These are phyloP conservation scores for Paraphoma chrysanthemicola DNA, from an alignment of 2,329 filamentous ascomycete genomes.

Conservation along the genomic window DNA sequence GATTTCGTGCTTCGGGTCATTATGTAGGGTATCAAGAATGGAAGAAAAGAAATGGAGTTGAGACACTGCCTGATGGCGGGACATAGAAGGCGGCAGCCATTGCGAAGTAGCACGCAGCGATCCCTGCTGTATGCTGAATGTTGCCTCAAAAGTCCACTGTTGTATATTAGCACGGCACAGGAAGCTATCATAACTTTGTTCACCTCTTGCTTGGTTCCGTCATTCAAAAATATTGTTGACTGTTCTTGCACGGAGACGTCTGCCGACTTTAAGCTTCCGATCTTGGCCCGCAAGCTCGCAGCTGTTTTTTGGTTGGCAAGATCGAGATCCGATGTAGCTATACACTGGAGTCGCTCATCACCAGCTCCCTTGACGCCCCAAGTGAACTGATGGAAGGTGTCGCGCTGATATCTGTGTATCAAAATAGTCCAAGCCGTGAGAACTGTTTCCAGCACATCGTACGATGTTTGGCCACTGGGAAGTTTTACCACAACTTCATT, in stretches of 20 bases:
- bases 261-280: slow-evolving; percentile 19
- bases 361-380: slow-evolving; percentile 30
- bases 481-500: slow-evolving; percentile 26
- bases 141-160: slow-evolving; percentile 41
- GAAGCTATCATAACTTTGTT: background rate
- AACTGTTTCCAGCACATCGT: slow-evolving; percentile 27
- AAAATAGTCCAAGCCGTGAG: slow-evolving; percentile 42
- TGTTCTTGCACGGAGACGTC: slow-evolving; percentile 10
- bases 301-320: slow-evolving; percentile 19
- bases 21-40: slow-evolving; percentile 47
- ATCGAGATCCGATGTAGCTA: slow-evolving; percentile 26
- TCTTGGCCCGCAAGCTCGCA: slow-evolving; percentile 19
- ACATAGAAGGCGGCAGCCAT: slow-evolving; percentile 52
- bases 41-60: slow-evolving; percentile 53
- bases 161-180: slow-evolving; percentile 3
- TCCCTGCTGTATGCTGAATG: slow-evolving; percentile 30
- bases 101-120: slow-evolving; percentile 48
- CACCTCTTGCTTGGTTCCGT: slow-evolving; percentile 41
- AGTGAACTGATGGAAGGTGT: slow-evolving; percentile 38
- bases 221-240: slow-evolving; percentile 32
- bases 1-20: slow-evolving; percentile 17
- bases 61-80: slow-evolving; percentile 52
- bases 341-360: slow-evolving; percentile 15
- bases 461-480: slow-evolving; percentile 9
- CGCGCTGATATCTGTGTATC: slow-evolving; percentile 40